Conservation (phyloP, 495 filamentous ascomycete genomes). For the Penicillium paradoxum region DNA sequence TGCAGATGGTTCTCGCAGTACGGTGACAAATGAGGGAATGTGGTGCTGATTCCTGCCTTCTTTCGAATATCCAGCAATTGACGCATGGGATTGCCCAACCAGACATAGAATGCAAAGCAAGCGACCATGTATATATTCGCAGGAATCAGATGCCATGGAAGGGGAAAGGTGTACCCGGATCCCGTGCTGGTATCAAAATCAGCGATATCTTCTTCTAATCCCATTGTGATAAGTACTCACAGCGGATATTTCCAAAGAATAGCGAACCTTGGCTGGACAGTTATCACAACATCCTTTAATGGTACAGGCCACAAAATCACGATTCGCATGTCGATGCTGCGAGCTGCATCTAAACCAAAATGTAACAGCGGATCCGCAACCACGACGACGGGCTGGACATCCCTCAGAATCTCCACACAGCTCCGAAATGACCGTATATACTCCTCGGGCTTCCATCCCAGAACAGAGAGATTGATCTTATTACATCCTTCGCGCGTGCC, state of each 20-base stretch:
- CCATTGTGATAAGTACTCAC: constrained; percentile 22
- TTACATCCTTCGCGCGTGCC: constrained; percentile 35
- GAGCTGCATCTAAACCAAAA: constrained; percentile 45
- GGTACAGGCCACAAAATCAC: constrained; percentile 34
- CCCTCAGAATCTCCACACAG: constrained; percentile 38
- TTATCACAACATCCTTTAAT: constrained; percentile 37
- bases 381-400: constrained; percentile 37
- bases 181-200: constrained; percentile 26
- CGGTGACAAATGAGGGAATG: constrained; percentile 29
- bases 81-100: constrained; percentile 17
- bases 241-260: constrained; percentile 43
- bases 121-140: constrained; percentile 33
- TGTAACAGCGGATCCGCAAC: constrained; percentile 49
- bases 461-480: constrained; percentile 31
- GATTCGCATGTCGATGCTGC: constrained; percentile 25
- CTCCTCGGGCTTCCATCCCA: constrained; percentile 44
- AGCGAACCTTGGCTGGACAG: constrained; percentile 30
- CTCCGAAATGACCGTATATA: constrained; percentile 45
- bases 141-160: constrained; percentile 38
- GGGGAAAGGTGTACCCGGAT: constrained; percentile 44
- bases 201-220: neutral
- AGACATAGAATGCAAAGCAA: constrained; percentile 7
- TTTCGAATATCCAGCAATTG: constrained; percentile 18
- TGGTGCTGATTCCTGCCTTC: constrained; percentile 22
- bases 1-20: constrained; percentile 34